These are phyloP conservation scores for Cucurbita ficifolia DNA, from an alignment of 306 rosid species.

Conservation along the genomic window DNA sequence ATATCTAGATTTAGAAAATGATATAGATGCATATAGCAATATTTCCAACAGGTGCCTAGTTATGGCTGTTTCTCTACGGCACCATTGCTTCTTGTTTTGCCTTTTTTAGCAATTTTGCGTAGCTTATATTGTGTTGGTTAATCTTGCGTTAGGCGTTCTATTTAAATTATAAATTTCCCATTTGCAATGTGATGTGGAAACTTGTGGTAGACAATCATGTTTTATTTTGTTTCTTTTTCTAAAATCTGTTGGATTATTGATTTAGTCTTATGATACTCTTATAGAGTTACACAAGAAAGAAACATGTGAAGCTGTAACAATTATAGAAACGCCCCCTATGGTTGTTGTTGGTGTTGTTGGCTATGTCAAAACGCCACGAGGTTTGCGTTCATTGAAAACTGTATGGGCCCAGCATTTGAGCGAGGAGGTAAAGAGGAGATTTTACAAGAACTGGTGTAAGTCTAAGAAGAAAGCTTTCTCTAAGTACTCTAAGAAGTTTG, in stretches of 20 bases:
- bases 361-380: conserved; percentile 49
- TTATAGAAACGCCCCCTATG: conserved; percentile 68
- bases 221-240: background rate
- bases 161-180: too few relatives aligned
- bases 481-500: conserved; percentile 40
- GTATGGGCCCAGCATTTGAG: conserved; percentile 81
- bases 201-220: background rate
- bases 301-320: conserved; percentile 74
- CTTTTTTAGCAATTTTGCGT: background rate
- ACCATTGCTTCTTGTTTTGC: too few relatives aligned
- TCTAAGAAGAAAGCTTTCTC: conserved; percentile 74
- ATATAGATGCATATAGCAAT: background rate
- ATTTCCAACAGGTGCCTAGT: background rate
- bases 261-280: background rate
- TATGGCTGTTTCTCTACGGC: background rate
- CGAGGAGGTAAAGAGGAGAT: conserved; percentile 57
- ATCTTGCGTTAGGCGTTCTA: background rate
- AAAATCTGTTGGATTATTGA: background rate
- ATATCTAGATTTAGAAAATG: background rate
- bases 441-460: conserved; percentile 73
- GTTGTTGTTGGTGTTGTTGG: conserved; percentile 69
- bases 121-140: background rate
- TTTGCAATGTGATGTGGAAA: background rate
- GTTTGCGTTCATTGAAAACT: conserved; percentile 47
- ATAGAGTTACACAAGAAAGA: conserved; percentile 79